Evolutionary conservation across 148 eudicot species (phyloP).

Genomic region (Tetragonia tetragonoides): DNA sequence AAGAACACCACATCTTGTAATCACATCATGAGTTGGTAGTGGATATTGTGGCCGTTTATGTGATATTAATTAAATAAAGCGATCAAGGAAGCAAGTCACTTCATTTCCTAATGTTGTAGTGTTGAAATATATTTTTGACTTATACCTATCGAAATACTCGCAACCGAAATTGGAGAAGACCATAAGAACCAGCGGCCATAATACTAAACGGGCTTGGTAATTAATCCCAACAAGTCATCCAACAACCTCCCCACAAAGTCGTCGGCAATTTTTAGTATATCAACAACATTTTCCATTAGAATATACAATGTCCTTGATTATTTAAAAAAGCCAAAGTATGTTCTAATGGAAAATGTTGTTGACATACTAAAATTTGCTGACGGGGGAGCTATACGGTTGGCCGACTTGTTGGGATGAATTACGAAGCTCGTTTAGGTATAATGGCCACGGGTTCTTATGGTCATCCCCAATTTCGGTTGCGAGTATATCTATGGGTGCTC

Average conservation of each 20-base stretch:
- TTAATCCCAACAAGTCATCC: slow-evolving; percentile 22
- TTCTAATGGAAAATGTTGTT: slow-evolving; percentile 25
- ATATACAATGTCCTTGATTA: background rate
- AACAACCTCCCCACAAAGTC: slow-evolving; percentile 26
- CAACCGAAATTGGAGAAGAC: slow-evolving; percentile 22
- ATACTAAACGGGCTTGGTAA: slow-evolving; percentile 18
- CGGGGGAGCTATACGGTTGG: slow-evolving; percentile 24
- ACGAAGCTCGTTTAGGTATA: slow-evolving; percentile 18
- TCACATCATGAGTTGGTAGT: slow-evolving; percentile 22
- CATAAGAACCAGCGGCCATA: slow-evolving; percentile 26
- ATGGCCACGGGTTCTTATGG: slow-evolving; percentile 27
- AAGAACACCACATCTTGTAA: slow-evolving; percentile 21
- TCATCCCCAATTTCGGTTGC: slow-evolving; percentile 22
- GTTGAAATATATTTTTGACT: slow-evolving; percentile 1
- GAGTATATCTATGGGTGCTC: slow-evolving; percentile 25
- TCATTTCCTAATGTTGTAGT: background rate
- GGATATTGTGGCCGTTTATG: slow-evolving; percentile 23
- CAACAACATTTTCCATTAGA: slow-evolving; percentile 27
- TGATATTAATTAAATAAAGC: background rate
- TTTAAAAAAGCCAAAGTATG: slow-evolving; percentile 10
- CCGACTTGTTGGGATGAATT: slow-evolving; percentile 21
- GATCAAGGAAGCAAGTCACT: too few relatives aligned
- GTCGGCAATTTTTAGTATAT: slow-evolving; percentile 8
- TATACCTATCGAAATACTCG: slow-evolving; percentile 20
- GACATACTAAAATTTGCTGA: slow-evolving; percentile 15